A percentile compares a stretch with the other conserved stretches of the same genome.
Evolutionary conservation across 2,329 filamentous ascomycete species (phyloP).

Genomic region (Fusarium staphyleae): DNA sequence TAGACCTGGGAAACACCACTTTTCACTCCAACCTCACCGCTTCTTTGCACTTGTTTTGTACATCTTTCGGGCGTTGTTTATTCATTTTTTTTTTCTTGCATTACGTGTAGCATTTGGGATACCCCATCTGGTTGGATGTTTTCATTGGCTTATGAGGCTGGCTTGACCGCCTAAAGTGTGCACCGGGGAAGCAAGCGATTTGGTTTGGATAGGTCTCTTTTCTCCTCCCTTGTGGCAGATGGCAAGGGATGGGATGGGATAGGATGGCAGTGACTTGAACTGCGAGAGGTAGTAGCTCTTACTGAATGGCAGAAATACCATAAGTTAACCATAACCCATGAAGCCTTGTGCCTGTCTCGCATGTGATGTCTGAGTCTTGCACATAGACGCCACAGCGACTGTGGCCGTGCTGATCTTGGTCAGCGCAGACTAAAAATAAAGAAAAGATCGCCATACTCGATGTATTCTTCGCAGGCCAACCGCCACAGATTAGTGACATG

Average conservation of each 20-base stretch:
- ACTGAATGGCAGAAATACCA: slow-evolving; percentile 51
- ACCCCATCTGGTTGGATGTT: slow-evolving; percentile 33
- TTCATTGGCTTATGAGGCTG: slow-evolving; percentile 3
- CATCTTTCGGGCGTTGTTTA: slow-evolving; percentile 33
- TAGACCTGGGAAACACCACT: slow-evolving; percentile 27
- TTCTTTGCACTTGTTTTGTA: slow-evolving; percentile 4
- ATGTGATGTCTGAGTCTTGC: background rate
- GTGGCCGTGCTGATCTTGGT: no score
- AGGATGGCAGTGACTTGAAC: slow-evolving; percentile 18
- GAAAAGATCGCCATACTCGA: background rate
- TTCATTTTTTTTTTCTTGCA: slow-evolving; percentile 2
- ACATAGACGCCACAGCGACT: background rate
- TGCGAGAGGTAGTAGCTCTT: slow-evolving; percentile 38
- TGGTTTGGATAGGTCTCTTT: slow-evolving; percentile 4
- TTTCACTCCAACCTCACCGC: slow-evolving; percentile 8
- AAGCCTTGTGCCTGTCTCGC: background rate
- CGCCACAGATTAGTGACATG: no score
- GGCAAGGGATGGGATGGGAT: slow-evolving; percentile 9
- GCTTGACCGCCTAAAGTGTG: slow-evolving; percentile 5
- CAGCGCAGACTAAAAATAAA: background rate
- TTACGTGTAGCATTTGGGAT: slow-evolving; percentile 34
- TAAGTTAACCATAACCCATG: slow-evolving; percentile 33
- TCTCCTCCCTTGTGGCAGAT: slow-evolving; percentile 9
- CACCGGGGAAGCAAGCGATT: background rate
- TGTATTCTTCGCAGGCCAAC: no score